phyloP scores from a whole-genome alignment of 202 grass and related monocot species.

The Schoenoplectus triqueter region DNA sequence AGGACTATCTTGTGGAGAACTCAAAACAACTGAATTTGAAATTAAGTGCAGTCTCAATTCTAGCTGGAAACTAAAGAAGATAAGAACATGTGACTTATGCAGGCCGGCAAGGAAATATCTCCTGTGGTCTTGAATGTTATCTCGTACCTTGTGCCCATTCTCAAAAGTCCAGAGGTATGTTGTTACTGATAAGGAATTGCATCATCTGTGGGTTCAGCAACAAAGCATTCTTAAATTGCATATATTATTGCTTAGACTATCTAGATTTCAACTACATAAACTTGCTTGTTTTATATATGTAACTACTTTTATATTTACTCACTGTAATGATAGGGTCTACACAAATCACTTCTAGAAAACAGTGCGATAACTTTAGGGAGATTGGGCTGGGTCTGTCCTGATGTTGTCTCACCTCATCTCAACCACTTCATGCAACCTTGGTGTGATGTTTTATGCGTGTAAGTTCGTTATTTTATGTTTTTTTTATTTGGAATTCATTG shows the following conservation, averaged over 20 bases:
- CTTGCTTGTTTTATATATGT: conserved; percentile 35
- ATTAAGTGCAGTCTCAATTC: neutral
- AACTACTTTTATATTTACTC: conserved; percentile 28
- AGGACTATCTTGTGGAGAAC: conserved; percentile 2
- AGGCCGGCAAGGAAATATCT: conserved; percentile 88
- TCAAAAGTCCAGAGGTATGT: conserved; percentile 77
- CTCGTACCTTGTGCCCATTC: conserved; percentile 72
- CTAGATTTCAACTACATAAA: neutral
- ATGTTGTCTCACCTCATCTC: conserved; percentile 87
- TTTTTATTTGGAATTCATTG: neutral
- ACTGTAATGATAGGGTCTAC: conserved; percentile 59
- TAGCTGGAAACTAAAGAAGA: conserved; percentile 6
- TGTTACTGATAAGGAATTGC: neutral
- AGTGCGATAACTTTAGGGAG: conserved; percentile 97
- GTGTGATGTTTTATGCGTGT: conserved; percentile 91
- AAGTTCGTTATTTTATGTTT: conserved; percentile 42
- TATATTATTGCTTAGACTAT: conserved; percentile 29
- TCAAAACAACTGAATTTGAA: neutral
- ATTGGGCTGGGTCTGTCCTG: conserved; percentile 94
- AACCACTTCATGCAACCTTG: conserved; percentile 94
- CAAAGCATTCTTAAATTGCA: conserved; percentile 2
- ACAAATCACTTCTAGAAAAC: conserved; percentile 95
- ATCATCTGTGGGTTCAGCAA: neutral
- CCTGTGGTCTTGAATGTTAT: conserved; percentile 80
- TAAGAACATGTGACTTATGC: conserved; percentile 31